A percentile compares a stretch with the other conserved stretches of the same genome.
These are phyloP conservation scores for Rhizophagus sp. DNA, from an alignment of 192 early-diverging fungal genomes.

Conservation along the genomic window DNA sequence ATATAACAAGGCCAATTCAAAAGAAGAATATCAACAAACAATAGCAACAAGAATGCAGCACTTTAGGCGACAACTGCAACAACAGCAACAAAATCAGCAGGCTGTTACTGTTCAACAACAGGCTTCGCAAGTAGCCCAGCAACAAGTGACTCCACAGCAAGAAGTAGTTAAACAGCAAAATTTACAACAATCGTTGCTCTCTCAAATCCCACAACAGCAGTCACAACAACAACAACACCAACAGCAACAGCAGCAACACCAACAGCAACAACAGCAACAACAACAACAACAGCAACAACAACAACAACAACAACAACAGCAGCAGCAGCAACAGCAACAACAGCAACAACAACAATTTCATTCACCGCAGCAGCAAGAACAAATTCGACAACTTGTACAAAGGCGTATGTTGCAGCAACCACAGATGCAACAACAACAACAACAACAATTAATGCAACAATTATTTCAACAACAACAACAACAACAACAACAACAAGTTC, in stretches of 20 bases:
- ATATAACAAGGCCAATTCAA: neutral
- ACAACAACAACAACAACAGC: neutral
- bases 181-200: neutral
- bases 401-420: too few relatives aligned
- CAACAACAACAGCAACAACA: slow-evolving; percentile 1
- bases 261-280: neutral
- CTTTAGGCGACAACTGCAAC: neutral
- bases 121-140: slow-evolving; percentile 54
- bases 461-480: neutral
- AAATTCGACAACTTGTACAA: too few relatives aligned
- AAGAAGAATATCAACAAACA: neutral
- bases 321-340: neutral
- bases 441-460: neutral
- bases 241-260: neutral
- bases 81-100: neutral
- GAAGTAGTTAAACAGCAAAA: slow-evolving; percentile 42
- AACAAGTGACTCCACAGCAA: slow-evolving; percentile 72
- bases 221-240: neutral
- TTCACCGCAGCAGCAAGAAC: too few relatives aligned
- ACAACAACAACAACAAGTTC: neutral
- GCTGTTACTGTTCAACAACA: neutral
- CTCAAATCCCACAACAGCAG: neutral
- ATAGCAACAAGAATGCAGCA: neutral
- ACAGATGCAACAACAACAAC: neutral
- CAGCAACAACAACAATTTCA: neutral